A percentile compares a stretch with the other conserved stretches of the same genome.
These are phyloP conservation scores for Glycine soja DNA, from an alignment of 306 rosid species.

Conservation along the genomic window DNA sequence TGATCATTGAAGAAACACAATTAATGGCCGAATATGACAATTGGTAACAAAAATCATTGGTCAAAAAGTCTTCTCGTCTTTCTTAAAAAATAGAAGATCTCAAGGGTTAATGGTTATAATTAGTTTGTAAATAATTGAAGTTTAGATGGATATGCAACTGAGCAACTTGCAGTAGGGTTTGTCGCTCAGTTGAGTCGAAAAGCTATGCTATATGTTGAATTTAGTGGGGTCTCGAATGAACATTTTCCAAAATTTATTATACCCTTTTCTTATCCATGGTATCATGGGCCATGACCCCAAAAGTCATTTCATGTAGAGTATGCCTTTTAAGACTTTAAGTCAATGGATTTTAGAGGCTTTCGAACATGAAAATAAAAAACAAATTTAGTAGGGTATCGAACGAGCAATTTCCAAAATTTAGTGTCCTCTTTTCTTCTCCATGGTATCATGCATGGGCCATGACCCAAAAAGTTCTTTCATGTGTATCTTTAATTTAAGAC, in stretches of 20 bases:
- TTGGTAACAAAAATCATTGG: slow-evolving; percentile 24
- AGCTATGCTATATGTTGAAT: too few species aligned
- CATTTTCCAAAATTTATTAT: background rate
- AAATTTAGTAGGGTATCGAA: too few species aligned
- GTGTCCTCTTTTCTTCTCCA: too few species aligned
- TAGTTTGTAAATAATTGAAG: slow-evolving; percentile 35
- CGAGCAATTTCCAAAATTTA: too few species aligned
- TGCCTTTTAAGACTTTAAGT: too few species aligned
- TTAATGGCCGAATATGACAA: slow-evolving; percentile 31
- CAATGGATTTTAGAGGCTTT: too few species aligned
- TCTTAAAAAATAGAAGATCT: slow-evolving; percentile 21
- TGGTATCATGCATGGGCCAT: too few species aligned
- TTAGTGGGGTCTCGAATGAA: too few species aligned
- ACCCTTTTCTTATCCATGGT: too few species aligned
- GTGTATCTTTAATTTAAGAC: background rate
- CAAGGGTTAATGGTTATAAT: slow-evolving; percentile 7
- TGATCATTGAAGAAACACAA: slow-evolving; percentile 30
- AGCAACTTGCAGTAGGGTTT: slow-evolving; percentile 35
- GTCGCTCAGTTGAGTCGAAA: background rate
- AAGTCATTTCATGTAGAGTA: too few species aligned
- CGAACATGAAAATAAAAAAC: too few species aligned
- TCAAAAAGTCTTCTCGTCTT: slow-evolving; percentile 15
- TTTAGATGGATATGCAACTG: background rate
- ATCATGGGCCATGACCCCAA: too few species aligned
- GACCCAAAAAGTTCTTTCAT: slow-evolving; percentile 21